Percentiles rank a stretch among this genome's conserved stretches.
Conservation (phyloP, 306 rosid genomes). For the Lathyrus sativus region DNA sequence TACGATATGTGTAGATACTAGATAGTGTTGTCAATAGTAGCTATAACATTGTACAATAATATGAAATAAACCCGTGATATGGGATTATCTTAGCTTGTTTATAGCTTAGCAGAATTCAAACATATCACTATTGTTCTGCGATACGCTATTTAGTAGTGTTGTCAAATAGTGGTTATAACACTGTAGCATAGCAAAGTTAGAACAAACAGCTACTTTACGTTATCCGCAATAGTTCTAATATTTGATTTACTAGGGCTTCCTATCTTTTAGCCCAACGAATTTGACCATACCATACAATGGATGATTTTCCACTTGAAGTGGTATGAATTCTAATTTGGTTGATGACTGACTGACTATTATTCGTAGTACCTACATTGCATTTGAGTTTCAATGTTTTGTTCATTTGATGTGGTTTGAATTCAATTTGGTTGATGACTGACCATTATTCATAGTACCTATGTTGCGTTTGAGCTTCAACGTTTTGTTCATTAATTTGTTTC, state of each 20-base stretch:
- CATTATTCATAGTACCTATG: not conserved
- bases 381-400: slow-evolving; percentile 12
- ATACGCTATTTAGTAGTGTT: not conserved
- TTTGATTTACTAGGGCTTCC: slow-evolving; percentile 20
- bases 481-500: too few species aligned
- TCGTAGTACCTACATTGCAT: slow-evolving; percentile 3
- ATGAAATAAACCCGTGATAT: not conserved
- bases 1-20: not conserved
- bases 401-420: not conserved
- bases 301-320: slow-evolving; percentile 19
- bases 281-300: not conserved
- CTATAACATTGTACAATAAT: not conserved
- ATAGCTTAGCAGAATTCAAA: not conserved
- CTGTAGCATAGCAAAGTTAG: not conserved
- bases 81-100: slow-evolving; percentile 14
- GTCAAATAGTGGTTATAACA: not conserved
- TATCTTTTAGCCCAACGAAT: slow-evolving; percentile 17
- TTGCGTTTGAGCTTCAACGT: slow-evolving; percentile 19
- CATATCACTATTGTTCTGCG: not conserved
- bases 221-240: not conserved
- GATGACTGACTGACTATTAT: slow-evolving; percentile 1
- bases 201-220: not conserved
- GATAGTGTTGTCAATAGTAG: not conserved
- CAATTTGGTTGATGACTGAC: slow-evolving; percentile 1
- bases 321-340: not conserved